Conservation (phyloP, 2,329 filamentous ascomycete species). For the Leptographium wingfieldii region DNA sequence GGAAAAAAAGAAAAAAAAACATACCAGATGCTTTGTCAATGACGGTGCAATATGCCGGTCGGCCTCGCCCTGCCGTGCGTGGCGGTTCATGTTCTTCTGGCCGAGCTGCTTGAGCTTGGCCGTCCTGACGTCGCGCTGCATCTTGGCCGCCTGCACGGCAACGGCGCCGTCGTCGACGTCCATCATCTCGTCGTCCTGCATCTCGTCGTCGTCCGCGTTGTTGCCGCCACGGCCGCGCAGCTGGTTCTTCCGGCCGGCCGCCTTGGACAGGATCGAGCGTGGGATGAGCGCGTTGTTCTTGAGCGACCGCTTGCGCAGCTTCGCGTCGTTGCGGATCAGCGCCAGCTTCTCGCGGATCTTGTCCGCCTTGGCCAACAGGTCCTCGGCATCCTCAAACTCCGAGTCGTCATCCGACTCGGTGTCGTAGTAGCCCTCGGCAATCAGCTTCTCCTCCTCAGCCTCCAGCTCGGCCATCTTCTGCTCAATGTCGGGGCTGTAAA, state of each 20-base stretch:
- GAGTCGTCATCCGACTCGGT: conserved; percentile 65
- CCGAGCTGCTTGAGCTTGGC: conserved; percentile 77
- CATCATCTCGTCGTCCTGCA: conserved; percentile 57
- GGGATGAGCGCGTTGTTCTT: conserved; percentile 96
- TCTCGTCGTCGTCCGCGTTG: conserved; percentile 51
- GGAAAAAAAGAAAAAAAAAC: neutral
- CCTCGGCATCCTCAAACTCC: conserved; percentile 79
- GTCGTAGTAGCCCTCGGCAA: conserved; percentile 90
- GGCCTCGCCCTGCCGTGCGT: conserved; percentile 92
- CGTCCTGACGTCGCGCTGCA: conserved; percentile 58
- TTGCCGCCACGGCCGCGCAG: neutral
- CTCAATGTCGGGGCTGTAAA: conserved; percentile 93
- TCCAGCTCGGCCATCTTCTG: conserved; percentile 82
- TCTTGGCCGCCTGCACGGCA: conserved; percentile 39
- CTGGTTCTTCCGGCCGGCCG: conserved; percentile 36
- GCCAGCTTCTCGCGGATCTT: conserved; percentile 90
- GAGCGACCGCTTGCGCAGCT: conserved; percentile 78
- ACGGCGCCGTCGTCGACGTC: conserved; percentile 44
- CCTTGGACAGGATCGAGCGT: conserved; percentile 49
- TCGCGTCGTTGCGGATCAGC: conserved; percentile 84
- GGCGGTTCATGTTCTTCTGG: conserved; percentile 98
- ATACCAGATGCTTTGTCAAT: conserved; percentile 80
- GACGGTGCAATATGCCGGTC: conserved; percentile 79
- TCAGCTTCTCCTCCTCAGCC: conserved; percentile 86
- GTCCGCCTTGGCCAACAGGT: conserved; percentile 82